phyloP scores from a whole-genome alignment of 2,329 filamentous ascomycete species.

The Dactylellina cionopaga region DNA sequence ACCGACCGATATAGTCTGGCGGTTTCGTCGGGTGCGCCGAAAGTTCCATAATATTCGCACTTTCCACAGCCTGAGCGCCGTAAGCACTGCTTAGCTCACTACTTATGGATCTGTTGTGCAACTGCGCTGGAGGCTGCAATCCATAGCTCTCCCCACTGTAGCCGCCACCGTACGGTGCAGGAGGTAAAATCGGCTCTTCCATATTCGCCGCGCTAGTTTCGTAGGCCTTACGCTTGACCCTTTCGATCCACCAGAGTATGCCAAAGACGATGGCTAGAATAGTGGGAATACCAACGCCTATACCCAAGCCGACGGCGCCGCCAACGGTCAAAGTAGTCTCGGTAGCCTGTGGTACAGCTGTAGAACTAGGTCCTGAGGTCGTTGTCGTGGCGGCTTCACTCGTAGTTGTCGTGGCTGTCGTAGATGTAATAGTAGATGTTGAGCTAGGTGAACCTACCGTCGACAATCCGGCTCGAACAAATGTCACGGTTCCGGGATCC shows the following conservation, averaged over 20 bases:
- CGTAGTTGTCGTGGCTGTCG: not conserved
- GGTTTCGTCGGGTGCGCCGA: slow-evolving; percentile 14
- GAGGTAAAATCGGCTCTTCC: slow-evolving; percentile 20
- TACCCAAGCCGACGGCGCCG: slow-evolving; percentile 21
- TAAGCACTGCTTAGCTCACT: slow-evolving; percentile 21
- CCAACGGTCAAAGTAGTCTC: slow-evolving; percentile 14
- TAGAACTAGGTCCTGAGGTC: not conserved
- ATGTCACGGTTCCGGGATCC: slow-evolving; percentile 33
- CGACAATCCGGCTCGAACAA: slow-evolving; percentile 11
- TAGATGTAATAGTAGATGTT: not conserved
- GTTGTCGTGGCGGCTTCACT: not conserved
- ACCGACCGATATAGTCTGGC: slow-evolving; percentile 1
- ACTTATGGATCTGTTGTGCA: slow-evolving; percentile 18
- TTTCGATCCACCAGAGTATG: slow-evolving; percentile 23
- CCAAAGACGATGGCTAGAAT: slow-evolving; percentile 31
- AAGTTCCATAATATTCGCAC: slow-evolving; percentile 10
- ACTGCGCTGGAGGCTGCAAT: not conserved
- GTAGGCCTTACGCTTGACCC: slow-evolving; percentile 6
- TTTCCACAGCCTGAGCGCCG: not conserved
- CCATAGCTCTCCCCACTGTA: not conserved
- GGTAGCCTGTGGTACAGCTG: not conserved
- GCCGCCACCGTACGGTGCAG: slow-evolving; percentile 2
- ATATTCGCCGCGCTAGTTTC: not conserved
- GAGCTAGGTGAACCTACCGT: not conserved
- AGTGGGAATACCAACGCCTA: slow-evolving; percentile 22